Conservation (phyloP, 495 filamentous ascomycete genomes). For the Aspergillus campestris region DNA sequence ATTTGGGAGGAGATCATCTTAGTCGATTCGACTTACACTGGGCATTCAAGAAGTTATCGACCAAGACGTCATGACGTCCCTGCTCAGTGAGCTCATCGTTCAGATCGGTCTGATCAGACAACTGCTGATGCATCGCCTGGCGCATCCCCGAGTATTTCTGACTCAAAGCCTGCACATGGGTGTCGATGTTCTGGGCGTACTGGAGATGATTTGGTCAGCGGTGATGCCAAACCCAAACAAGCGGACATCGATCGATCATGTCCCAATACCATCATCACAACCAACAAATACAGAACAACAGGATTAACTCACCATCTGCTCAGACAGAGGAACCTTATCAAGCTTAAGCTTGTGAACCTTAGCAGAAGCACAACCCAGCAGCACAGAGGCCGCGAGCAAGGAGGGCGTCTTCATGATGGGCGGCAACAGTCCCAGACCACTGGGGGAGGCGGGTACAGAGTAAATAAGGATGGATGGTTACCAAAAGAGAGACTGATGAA, state of each 20-base stretch:
- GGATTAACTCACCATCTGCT: conserved; percentile 70
- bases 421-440: neutral
- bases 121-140: conserved; percentile 55
- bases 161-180: conserved; percentile 71
- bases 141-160: conserved; percentile 81
- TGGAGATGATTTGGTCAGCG: conserved; percentile 26
- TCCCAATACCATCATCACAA: neutral
- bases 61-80: conserved; percentile 70
- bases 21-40: conserved; percentile 64
- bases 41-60: conserved; percentile 97
- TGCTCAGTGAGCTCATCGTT: conserved; percentile 55
- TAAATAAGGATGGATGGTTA: too few species aligned
- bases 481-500: neutral
- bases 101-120: conserved; percentile 69
- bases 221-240: neutral
- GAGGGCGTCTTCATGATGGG: conserved; percentile 73
- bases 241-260: neutral
- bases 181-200: conserved; percentile 69
- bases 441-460: too few species aligned
- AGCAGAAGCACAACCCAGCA: conserved; percentile 75
- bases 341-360: conserved; percentile 91
- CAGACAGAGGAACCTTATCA: conserved; percentile 85
- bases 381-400: conserved; percentile 64
- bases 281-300: neutral
- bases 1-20: neutral